These are phyloP conservation scores for Aspergillus ochraceoroseus DNA, from an alignment of 2,329 filamentous ascomycete species.

Conservation along the genomic window DNA sequence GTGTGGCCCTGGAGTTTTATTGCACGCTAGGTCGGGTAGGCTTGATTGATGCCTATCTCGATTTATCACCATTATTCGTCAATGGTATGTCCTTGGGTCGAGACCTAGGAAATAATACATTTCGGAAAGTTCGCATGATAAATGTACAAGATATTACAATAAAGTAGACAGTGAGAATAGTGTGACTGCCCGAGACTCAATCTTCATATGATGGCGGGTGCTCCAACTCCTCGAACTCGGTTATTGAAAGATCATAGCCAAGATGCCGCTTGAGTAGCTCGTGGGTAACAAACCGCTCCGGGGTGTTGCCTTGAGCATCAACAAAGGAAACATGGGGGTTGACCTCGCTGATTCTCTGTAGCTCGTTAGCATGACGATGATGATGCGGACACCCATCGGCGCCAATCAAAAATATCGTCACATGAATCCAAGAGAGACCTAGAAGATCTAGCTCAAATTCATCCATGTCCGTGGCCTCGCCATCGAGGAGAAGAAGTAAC, in stretches of 20 bases:
- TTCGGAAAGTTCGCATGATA: too few relatives aligned
- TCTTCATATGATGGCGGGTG: neutral
- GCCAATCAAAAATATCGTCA: slow-evolving; percentile 8
- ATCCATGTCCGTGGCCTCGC: slow-evolving; percentile 9
- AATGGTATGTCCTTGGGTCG: too few relatives aligned
- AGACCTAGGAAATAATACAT: too few relatives aligned
- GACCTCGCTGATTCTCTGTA: slow-evolving; percentile 7
- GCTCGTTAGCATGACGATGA: slow-evolving; percentile 9
- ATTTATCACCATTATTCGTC: too few relatives aligned
- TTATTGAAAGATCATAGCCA: slow-evolving; percentile 6
- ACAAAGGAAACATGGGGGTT: slow-evolving; percentile 8
- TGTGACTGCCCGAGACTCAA: too few relatives aligned
- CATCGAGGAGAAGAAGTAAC: slow-evolving; percentile 5
- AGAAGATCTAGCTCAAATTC: slow-evolving; percentile 10
- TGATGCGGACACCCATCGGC: slow-evolving; percentile 9
- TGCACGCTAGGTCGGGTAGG: too few relatives aligned
- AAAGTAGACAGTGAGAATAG: too few relatives aligned
- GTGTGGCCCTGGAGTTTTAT: too few relatives aligned
- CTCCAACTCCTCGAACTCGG: slow-evolving; percentile 7
- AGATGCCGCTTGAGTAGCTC: slow-evolving; percentile 9
- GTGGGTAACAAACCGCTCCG: slow-evolving; percentile 7
- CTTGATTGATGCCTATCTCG: too few relatives aligned
- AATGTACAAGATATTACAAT: too few relatives aligned
- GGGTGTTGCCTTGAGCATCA: slow-evolving; percentile 7
- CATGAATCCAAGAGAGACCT: slow-evolving; percentile 7